phyloP scores from a whole-genome alignment of 75 land plant species.

The Selaginella tamariscina region DNA sequence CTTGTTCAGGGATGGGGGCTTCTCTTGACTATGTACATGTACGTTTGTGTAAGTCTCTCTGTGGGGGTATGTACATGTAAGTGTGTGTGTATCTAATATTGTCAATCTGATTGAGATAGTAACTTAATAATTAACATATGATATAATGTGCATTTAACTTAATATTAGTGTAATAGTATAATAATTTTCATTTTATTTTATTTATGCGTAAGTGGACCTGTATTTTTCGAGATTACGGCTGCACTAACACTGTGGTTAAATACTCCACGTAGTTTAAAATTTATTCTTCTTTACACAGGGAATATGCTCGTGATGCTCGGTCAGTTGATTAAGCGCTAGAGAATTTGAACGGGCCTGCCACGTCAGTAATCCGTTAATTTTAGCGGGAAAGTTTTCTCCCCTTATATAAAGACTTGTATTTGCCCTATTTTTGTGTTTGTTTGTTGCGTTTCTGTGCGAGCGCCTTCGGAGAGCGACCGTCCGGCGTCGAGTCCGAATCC shows the following conservation, averaged over 20 bases:
- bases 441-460: no score
- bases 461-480: no score
- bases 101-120: not conserved
- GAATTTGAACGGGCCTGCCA: not conserved
- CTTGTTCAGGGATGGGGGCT: slow-evolving; percentile 24
- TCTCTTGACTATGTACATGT: slow-evolving; percentile 25
- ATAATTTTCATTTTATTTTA: slow-evolving; percentile 7
- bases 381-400: no score
- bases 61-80: no score
- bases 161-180: no score
- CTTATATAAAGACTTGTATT: no score
- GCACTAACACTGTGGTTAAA: slow-evolving; percentile 14
- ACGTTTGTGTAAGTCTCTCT: slow-evolving; percentile 5
- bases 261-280: not conserved
- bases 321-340: slow-evolving; percentile 17
- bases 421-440: no score
- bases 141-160: no score
- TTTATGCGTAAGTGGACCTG: slow-evolving; percentile 12
- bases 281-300: slow-evolving; percentile 16
- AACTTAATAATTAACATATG: no score
- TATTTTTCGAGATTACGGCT: slow-evolving; percentile 17
- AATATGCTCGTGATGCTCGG: slow-evolving; percentile 20
- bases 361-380: not conserved
- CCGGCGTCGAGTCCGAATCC: no score
- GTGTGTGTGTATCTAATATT: not conserved